These are phyloP conservation scores for Plasmodium sp. DNA, from an alignment of 169 alveolate genomes.

Conservation along the genomic window DNA sequence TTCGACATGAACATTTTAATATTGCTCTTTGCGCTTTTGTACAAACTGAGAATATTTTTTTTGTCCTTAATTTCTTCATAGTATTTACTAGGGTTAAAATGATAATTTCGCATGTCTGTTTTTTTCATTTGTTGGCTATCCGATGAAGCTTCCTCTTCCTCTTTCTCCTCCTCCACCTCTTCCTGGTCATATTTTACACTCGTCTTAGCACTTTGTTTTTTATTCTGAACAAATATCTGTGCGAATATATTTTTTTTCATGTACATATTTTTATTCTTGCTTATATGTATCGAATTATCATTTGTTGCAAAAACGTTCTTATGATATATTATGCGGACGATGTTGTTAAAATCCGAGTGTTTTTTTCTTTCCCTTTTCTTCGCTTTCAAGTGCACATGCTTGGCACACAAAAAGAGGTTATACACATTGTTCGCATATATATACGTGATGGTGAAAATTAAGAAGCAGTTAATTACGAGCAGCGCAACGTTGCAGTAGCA, in stretches of 20 bases:
- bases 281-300: conserved; percentile 11
- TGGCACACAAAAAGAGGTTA: conserved; percentile 19
- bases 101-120: conserved; percentile 9
- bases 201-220: conserved; percentile 21
- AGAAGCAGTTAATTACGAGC: conserved; percentile 16
- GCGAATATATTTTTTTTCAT: conserved; percentile 63
- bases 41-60: conserved; percentile 32
- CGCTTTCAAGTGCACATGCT: conserved; percentile 37
- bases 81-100: conserved; percentile 42
- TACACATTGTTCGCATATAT: conserved; percentile 42
- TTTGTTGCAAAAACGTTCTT: conserved; percentile 47
- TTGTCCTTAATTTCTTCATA: conserved; percentile 59
- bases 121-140: conserved; percentile 18
- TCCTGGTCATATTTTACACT: conserved; percentile 49
- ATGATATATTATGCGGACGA: conserved; percentile 53
- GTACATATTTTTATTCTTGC: conserved; percentile 49
- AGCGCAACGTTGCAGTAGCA: neutral
- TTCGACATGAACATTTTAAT: conserved; percentile 51
- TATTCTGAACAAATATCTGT: conserved; percentile 69
- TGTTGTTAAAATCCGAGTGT: conserved; percentile 34
- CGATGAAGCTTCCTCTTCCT: conserved; percentile 19
- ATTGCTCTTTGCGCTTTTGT: conserved; percentile 51
- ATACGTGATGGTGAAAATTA: conserved; percentile 38
- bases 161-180: neutral
- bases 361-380: conserved; percentile 52